These are phyloP conservation scores for Magnaporthiopsis incrustans DNA, from an alignment of 2,329 filamentous ascomycete species.

Conservation along the genomic window DNA sequence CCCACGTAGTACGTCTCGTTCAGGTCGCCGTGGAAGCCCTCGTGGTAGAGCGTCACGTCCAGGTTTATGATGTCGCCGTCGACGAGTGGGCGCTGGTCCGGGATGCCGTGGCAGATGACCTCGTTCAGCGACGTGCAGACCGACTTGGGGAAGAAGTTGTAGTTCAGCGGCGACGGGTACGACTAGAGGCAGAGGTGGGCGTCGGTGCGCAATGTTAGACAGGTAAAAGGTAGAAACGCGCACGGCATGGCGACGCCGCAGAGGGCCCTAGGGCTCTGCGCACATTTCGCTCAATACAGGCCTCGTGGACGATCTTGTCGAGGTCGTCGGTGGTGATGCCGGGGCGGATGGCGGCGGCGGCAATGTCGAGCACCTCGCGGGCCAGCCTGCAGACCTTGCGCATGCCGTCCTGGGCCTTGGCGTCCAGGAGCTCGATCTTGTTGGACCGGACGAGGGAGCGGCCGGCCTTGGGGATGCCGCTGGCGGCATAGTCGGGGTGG, in stretches of 20 bases:
- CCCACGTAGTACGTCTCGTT: constrained; percentile 99
- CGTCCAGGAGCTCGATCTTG: constrained; percentile 75
- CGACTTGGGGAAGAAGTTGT: constrained; percentile 94
- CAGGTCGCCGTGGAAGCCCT: constrained; percentile 89
- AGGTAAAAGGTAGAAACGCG: too few species aligned
- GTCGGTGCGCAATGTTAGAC: constrained; percentile 2
- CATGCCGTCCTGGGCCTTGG: constrained; percentile 79
- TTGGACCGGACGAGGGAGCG: constrained; percentile 59
- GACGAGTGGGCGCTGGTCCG: constrained; percentile 75
- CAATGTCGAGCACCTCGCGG: constrained; percentile 87
- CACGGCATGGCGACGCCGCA: not conserved
- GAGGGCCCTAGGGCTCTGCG: constrained; percentile 22
- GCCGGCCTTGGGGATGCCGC: constrained; percentile 64
- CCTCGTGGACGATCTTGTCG: constrained; percentile 90
- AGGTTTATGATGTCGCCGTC: constrained; percentile 98
- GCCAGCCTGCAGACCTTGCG: constrained; percentile 82
- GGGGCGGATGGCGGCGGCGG: constrained; percentile 74
- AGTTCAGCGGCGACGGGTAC: constrained; percentile 92
- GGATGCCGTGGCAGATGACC: constrained; percentile 97
- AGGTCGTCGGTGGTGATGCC: constrained; percentile 94
- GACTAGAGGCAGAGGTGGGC: constrained; percentile 51
- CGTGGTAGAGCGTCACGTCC: constrained; percentile 89
- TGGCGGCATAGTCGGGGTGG: constrained; percentile 79
- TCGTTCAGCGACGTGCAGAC: constrained; percentile 96
- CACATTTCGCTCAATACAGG: constrained; percentile 86